Evolutionary conservation across 495 filamentous ascomycete genomes (phyloP), one percentile per base, ranked within the genome.

Genomic region (Talaromyces ruber): DNA sequence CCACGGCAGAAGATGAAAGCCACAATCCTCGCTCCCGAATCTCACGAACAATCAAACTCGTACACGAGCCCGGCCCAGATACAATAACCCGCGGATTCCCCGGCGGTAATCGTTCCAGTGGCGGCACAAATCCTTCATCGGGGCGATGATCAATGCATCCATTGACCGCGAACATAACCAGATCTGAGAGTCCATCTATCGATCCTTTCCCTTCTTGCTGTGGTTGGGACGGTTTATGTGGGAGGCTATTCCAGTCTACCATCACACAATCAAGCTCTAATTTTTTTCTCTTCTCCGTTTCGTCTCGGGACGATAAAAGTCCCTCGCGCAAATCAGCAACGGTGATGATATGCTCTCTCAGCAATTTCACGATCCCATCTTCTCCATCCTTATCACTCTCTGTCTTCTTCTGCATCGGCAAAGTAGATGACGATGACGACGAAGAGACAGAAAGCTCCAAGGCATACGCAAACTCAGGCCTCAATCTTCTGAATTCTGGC

Each of bases 81-180:
- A 84, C 74, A 14, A 98, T 81, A 0, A 93, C 74, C 9, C 88
- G 76, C 3, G 88, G 87, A 6, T 71, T 52, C 6, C 29, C 61
- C 5, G 45, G 59, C 22, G 64, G 62, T 7, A 66, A 53, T 4
- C 52, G 52, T 1, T 65, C 68, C 0, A 34, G 28, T 11, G 63
- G 43, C 0, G 87, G 82, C 0, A 95, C 76, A 22, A 74, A 77
- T 34, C 76, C 65, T 68, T 98, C 94, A 65, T 98, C 91, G 0
- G 83, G 85, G 69, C 98, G 95, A 72, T 98, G 94, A 71, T 98
- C 94, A 51, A 98, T 87, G 61, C 89, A 90, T n/a, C 88, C 94
- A 6, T 82, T 67, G 0, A 93, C 80, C 6, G 75, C 68, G 26
- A 70, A 76, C 66, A 51, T 18, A 47, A 70, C 73, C 56, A 86